Conservation (phyloP, 2,329 filamentous ascomycete species). For the Cladophialophora carrionii region DNA sequence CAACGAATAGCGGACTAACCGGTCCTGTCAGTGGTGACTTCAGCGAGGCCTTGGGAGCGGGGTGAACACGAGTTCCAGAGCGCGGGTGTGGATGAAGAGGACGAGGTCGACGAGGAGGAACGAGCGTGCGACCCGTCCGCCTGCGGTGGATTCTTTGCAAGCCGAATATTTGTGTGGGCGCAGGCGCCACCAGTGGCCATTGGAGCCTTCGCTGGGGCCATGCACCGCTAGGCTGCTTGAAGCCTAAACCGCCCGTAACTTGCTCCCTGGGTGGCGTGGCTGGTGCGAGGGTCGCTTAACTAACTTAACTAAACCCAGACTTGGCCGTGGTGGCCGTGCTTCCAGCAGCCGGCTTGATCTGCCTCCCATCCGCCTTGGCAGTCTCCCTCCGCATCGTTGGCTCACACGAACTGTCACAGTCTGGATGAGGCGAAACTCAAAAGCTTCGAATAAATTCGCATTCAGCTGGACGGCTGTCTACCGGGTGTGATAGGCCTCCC, state of each 20-base stretch:
- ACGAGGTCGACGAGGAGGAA: not conserved
- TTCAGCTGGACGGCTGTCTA: not conserved
- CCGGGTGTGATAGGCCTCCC: too few species aligned
- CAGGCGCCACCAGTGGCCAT: not conserved
- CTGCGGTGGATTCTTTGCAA: not conserved
- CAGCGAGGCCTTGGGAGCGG: not conserved
- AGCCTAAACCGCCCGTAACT: not conserved
- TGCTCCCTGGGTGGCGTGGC: not conserved
- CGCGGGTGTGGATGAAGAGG: not conserved
- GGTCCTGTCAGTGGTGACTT: not conserved
- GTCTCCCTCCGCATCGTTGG: not conserved
- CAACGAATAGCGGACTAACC: not conserved
- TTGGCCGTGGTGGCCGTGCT: not conserved
- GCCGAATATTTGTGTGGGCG: not conserved
- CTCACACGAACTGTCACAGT: not conserved
- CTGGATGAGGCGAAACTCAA: not conserved
- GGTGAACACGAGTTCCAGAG: not conserved
- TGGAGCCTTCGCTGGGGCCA: not conserved
- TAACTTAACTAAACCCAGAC: constrained; percentile 1
- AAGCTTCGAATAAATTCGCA: not conserved
- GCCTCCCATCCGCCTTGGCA: constrained; percentile 10
- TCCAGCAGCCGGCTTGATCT: constrained; percentile 4
- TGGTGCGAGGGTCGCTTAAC: not conserved
- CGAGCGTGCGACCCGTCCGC: not conserved
- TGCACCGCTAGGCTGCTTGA: not conserved